phyloP scores from a whole-genome alignment of 208 protist species.

The Trypanosoma platydactyli region DNA sequence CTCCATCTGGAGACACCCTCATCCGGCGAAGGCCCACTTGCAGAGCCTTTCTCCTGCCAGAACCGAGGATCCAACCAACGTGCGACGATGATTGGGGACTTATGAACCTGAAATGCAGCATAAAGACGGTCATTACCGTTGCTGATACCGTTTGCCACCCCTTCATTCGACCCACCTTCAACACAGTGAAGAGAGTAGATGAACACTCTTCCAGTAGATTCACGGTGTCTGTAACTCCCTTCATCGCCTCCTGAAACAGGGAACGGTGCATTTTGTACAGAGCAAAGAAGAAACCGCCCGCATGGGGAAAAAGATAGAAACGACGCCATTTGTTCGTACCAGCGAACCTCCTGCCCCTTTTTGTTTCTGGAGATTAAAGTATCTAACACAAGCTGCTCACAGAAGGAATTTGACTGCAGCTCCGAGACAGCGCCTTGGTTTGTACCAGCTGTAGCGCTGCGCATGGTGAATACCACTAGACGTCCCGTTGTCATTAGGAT shows the following conservation, averaged over 20 bases:
- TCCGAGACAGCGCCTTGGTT: neutral
- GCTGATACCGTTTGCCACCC: neutral
- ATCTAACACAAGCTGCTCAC: constrained; percentile 53
- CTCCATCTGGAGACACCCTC: constrained; percentile 40
- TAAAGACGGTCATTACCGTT: constrained; percentile 34
- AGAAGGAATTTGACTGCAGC: constrained; percentile 25
- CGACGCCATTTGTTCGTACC: constrained; percentile 57
- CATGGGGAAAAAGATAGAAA: constrained; percentile 63
- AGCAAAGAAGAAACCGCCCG: constrained; percentile 58
- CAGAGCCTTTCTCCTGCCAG: constrained; percentile 34
- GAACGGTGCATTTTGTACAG: constrained; percentile 48
- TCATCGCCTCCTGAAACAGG: constrained; percentile 19
- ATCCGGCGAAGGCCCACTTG: constrained; percentile 26
- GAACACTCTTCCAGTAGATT: constrained; percentile 46
- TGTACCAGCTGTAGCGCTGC: neutral
- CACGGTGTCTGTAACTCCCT: constrained; percentile 3
- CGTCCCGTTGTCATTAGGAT: constrained; percentile 65
- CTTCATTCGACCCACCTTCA: neutral
- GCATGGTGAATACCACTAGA: constrained; percentile 58
- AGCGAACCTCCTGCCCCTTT: constrained; percentile 48
- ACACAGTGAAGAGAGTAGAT: constrained; percentile 67
- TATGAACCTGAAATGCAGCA: constrained; percentile 36
- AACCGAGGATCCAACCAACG: constrained; percentile 74
- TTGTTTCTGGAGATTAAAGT: constrained; percentile 30
- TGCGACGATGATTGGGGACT: constrained; percentile 36